Evolutionary conservation across 73 alveolate genomes (phyloP), one percentile per base, ranked within the genome.

Genomic region (Halteria grandinella): DNA sequence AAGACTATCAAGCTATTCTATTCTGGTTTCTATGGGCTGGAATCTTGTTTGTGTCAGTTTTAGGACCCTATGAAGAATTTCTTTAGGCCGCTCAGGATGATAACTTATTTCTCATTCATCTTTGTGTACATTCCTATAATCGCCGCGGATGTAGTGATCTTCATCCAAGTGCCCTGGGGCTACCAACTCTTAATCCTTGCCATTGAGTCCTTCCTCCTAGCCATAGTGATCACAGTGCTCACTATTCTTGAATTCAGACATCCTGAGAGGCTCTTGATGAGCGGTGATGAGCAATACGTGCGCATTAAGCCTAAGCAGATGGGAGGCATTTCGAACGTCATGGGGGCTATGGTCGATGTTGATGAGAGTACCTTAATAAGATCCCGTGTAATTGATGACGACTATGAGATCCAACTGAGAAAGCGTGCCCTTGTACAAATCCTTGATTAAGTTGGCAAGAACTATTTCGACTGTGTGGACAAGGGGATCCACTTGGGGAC

Each of bases 21-120:
- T 55, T 73, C 87, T 32, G 92, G 92, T 7, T 83, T 83, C 63
- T 83, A 58, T 45, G 87, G 87, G 12, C 62, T 73, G 23, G 92
- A 83, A 29, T 72, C 78, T 3, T 74, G 87, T 31, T 18, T 73
- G 41, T 69, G 77, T 7, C 34, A 57, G 32, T 55, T 83, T 40
- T 53, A 54, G 1, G 53, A 83, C 48, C 74, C 87, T 14, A 6
- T 29, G 21, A 50, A 58, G 41, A 62, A 34, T 34, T 49, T 73
- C 83, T 41, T 66, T 17, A 73, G 51, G 43, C 84, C 85, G 7
- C 39, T 83, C 48, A 50, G 73, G 50, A 36, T 58, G 64, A 34
- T 83, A 24, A 83, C 83, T 23, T 40, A 58, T 52, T 63, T 75
- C 52, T 50, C 43, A 15, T 52, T 70, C 37, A 18, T 73, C 21